Evolutionary conservation across 2,329 filamentous ascomycete species (phyloP).

Genomic region (Gyromitra esculenta): DNA sequence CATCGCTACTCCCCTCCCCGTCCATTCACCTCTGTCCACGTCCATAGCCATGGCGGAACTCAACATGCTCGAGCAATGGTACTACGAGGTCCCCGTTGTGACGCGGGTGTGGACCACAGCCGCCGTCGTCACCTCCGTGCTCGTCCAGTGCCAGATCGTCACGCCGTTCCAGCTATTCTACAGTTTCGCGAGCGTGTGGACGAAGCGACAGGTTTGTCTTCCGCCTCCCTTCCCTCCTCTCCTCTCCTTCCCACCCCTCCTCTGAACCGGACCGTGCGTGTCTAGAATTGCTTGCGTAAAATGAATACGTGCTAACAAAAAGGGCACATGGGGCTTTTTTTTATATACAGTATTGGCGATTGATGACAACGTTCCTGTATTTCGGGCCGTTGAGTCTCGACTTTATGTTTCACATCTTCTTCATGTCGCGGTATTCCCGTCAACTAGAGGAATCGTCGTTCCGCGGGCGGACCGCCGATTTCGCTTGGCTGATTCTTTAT

Average conservation of each 20-base stretch:
- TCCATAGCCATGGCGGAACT: slow-evolving; percentile 51
- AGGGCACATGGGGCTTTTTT: neutral
- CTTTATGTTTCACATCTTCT: slow-evolving; percentile 97
- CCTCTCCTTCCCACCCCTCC: neutral
- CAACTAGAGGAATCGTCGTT: slow-evolving; percentile 88
- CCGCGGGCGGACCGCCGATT: slow-evolving; percentile 89
- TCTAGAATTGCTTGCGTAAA: neutral
- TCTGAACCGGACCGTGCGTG: slow-evolving; percentile 2
- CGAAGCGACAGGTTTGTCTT: slow-evolving; percentile 80
- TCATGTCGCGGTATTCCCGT: slow-evolving; percentile 93
- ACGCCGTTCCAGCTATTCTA: slow-evolving; percentile 97
- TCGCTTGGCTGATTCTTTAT: slow-evolving; percentile 92
- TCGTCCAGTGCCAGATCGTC: slow-evolving; percentile 92
- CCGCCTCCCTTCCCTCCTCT: neutral
- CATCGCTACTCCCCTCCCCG: neutral
- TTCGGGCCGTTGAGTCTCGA: slow-evolving; percentile 95
- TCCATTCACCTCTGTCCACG: slow-evolving; percentile 28
- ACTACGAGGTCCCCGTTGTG: slow-evolving; percentile 97
- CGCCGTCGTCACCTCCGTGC: slow-evolving; percentile 82
- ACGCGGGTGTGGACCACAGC: slow-evolving; percentile 97
- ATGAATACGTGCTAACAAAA: slow-evolving; percentile 8
- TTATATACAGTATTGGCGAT: slow-evolving; percentile 82
- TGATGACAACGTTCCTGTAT: slow-evolving; percentile 96
- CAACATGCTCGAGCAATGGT: slow-evolving; percentile 89
- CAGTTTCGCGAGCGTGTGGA: slow-evolving; percentile 89